Evolutionary conservation across 768 basidiomycete genomes (phyloP).

Genomic region (Boletus edulis): DNA sequence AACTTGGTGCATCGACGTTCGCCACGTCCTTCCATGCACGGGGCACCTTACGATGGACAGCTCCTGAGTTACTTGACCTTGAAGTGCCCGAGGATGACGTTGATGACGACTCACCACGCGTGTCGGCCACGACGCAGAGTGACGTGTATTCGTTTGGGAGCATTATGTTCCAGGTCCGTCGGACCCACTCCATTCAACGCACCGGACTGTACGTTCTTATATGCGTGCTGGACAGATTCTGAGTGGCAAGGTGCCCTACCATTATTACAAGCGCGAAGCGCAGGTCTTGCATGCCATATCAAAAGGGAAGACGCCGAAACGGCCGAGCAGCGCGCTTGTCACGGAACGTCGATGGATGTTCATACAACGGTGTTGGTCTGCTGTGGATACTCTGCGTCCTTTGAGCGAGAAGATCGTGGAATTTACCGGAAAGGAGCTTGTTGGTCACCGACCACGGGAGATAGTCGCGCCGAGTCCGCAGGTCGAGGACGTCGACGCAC

Average conservation of each 20-base stretch:
- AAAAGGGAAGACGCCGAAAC: not conserved
- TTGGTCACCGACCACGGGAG: constrained; percentile 31
- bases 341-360: constrained; percentile 11
- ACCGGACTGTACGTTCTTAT: too few relatives aligned
- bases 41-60: not conserved
- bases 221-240: not conserved
- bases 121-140: not conserved
- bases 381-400: constrained; percentile 10
- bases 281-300: constrained; percentile 11
- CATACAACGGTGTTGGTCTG: constrained; percentile 18
- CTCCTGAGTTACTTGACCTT: constrained; percentile 14
- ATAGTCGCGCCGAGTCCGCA: constrained; percentile 22
- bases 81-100: not conserved
- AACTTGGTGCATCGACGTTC: constrained; percentile 6
- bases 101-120: not conserved
- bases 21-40: constrained; percentile 17
- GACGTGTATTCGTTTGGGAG: not conserved
- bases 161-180: constrained; percentile 11
- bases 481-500: not conserved
- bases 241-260: constrained; percentile 14
- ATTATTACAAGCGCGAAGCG: constrained; percentile 7
- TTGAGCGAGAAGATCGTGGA: too few relatives aligned
- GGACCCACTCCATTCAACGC: not conserved
- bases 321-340: not conserved
- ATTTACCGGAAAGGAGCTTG: too few relatives aligned